Conservation (phyloP, 257 asterid genomes). For the Solanum infundibuliforme region DNA sequence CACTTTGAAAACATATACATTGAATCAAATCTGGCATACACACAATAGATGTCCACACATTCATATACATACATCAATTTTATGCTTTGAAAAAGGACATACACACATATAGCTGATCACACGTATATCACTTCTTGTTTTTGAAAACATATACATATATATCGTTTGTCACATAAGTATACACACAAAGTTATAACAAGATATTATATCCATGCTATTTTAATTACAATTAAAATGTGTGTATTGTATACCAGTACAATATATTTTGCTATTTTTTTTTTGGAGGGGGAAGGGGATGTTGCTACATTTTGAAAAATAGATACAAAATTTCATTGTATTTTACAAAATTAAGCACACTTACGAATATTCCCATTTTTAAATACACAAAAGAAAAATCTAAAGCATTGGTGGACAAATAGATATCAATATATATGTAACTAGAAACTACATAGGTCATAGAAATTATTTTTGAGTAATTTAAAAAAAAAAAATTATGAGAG, state of each 20-base stretch:
- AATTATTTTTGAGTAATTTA: not conserved
- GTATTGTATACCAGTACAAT: not conserved
- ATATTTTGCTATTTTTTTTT: too few relatives aligned
- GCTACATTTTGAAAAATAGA: not conserved
- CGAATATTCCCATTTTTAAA: not conserved
- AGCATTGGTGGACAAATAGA: not conserved
- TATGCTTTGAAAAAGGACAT: not conserved
- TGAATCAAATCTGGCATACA: not conserved
- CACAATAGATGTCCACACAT: not conserved
- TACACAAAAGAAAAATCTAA: not conserved
- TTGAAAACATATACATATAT: not conserved
- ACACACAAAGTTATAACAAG: not conserved
- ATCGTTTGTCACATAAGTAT: not conserved
- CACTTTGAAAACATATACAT: not conserved
- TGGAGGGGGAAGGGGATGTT: not conserved
- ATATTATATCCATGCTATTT: too few relatives aligned
- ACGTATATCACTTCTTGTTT: not conserved
- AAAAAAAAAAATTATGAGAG: not conserved
- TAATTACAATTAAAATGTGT: too few relatives aligned
- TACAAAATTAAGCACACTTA: too few relatives aligned
- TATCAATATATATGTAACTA: too few relatives aligned
- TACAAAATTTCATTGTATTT: not conserved
- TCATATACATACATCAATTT: not conserved
- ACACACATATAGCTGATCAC: not conserved
- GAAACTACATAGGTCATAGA: not conserved